Conservation (phyloP, 306 rosid genomes). For the Gleditsia sinensis region DNA sequence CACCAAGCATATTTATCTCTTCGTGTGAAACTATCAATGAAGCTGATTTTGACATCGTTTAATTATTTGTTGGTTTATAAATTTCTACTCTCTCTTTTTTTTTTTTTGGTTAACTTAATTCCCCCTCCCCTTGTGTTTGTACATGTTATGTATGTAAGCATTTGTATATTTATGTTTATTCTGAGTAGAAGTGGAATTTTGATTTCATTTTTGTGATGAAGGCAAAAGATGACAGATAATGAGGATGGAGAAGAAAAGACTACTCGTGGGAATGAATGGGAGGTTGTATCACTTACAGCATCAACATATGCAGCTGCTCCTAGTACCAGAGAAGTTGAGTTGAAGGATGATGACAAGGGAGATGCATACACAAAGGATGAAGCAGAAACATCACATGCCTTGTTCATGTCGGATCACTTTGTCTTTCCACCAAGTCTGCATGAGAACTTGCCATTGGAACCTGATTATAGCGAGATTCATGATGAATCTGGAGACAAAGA, state of each 20-base stretch:
- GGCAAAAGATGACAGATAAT: constrained; percentile 71
- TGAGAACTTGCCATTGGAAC: constrained; percentile 83
- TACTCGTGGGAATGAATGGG: constrained; percentile 92
- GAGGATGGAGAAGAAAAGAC: constrained; percentile 64
- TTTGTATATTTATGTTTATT: constrained; percentile 20
- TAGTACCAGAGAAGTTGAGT: constrained; percentile 57
- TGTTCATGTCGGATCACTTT: constrained; percentile 92
- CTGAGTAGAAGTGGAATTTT: constrained; percentile 28
- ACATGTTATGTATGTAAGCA: not conserved
- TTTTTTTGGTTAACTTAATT: not conserved
- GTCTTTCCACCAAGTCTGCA: constrained; percentile 82
- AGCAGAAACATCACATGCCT: constrained; percentile 77
- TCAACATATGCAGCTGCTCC: constrained; percentile 96
- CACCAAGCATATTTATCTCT: not conserved
- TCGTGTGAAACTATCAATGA: not conserved
- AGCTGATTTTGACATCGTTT: not conserved
- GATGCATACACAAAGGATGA: constrained; percentile 38
- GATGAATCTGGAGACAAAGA: constrained; percentile 53
- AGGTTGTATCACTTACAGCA: constrained; percentile 92
- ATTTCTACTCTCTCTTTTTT: not conserved
- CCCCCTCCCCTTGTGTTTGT: not conserved
- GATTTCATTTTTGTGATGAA: constrained; percentile 31
- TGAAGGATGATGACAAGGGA: constrained; percentile 50
- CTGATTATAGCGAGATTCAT: constrained; percentile 49
- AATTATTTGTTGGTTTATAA: not conserved